Conservation (phyloP, 345 rosid genomes). For the Citrus trifoliata region DNA sequence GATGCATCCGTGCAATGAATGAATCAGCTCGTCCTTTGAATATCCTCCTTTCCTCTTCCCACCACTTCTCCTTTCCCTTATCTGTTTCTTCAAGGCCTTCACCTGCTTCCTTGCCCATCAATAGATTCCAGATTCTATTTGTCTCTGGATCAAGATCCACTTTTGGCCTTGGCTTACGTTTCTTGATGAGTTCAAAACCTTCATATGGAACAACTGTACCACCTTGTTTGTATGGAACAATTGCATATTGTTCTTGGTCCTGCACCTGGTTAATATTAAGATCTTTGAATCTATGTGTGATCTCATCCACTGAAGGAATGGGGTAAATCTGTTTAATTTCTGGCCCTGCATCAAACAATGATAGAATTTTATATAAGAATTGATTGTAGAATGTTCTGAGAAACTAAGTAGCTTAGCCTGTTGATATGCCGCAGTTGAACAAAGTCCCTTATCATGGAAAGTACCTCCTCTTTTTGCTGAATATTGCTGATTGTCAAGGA, state of each 20-base stretch:
- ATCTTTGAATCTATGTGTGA: constrained; percentile 39
- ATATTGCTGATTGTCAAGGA: constrained; percentile 14
- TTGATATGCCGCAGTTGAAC: constrained; percentile 18
- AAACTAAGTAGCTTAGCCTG: neutral
- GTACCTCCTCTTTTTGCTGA: constrained; percentile 40
- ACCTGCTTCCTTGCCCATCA: constrained; percentile 71
- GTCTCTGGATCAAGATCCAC: constrained; percentile 91
- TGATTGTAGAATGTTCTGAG: constrained; percentile 9
- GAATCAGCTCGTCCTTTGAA: constrained; percentile 76
- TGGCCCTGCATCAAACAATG: constrained; percentile 35
- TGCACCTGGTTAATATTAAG: constrained; percentile 34
- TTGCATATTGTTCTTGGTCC: constrained; percentile 47
- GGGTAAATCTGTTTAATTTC: constrained; percentile 22
- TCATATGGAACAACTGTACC: constrained; percentile 62
- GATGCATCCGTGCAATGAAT: constrained; percentile 93
- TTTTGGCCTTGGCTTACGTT: constrained; percentile 69
- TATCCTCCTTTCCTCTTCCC: constrained; percentile 84
- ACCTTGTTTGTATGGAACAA: constrained; percentile 55
- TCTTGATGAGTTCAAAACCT: constrained; percentile 35
- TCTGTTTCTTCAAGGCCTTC: constrained; percentile 44
- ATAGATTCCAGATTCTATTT: constrained; percentile 75
- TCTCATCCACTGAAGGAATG: constrained; percentile 34
- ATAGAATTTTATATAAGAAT: constrained; percentile 6
- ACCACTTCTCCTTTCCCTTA: constrained; percentile 62
- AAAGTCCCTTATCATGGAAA: constrained; percentile 16